Base-by-base conservation (phyloP, 2,329 filamentous ascomycete species). In the Verticillium zaregamsianum region DNA sequence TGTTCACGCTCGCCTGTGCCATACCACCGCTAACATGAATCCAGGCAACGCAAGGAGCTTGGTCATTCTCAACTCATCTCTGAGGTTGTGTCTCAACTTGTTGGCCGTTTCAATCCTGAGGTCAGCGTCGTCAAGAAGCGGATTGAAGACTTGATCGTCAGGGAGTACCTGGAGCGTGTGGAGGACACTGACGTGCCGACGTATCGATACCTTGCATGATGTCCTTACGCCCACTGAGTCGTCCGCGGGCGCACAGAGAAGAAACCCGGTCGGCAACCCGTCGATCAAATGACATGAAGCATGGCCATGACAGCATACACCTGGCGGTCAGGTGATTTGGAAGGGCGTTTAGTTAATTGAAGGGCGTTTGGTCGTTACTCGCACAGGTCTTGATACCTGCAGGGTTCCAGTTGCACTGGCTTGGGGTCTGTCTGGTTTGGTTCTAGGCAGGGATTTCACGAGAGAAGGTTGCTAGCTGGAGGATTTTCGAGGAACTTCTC, bases 71-170 rank as follows among this genome's bases (percentile, higher is more conserved):
- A 88, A 60, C 86, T 94, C 59, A 79, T 92, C 52, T 84, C 82
- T 20, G 90, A 93, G 73, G 90, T 91, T 14, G 83, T 93, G 61
- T 77, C 82, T n/a, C 88, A 91, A 69, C 80, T 93, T 20, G 80
- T 80, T 0, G 77, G 79, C 58, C 87, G 89, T 54, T 94, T 94
- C 80, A 89, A 86, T 69, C 91, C 91, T 0, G 90, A 93, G 61
- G 82, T 93, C 39, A 80, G 82, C 33, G 86, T 93, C 77, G 89
- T 94, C 77, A 94, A 94, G 81, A 89, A 86, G 72, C 86, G 88
- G n/a, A 89, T 94, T 63, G 91, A 93, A 72, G 88, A 88, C 65
- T 78, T 94, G 58, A 91, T 94, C 58, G 84, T 86, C 63, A 82
- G 90, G 64, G 91, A 94, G 71, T 94, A 93, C 67, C 79, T 94